phyloP scores from a whole-genome alignment of 106 monocot species.

The Iris macrosiphon region DNA sequence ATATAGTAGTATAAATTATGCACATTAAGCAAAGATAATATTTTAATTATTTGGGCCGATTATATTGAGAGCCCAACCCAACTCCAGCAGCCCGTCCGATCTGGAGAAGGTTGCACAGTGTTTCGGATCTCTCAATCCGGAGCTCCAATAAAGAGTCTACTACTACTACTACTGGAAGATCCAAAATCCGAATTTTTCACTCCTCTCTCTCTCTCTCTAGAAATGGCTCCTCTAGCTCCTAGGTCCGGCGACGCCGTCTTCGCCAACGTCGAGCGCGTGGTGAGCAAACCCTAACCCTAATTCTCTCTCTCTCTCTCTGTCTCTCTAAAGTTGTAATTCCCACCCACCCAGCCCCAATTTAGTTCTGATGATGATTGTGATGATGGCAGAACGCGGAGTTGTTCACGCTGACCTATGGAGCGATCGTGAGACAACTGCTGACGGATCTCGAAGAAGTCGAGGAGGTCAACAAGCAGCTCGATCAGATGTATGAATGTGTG shows the following conservation, averaged over 20 bases:
- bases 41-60: too few relatives aligned
- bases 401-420: conserved; percentile 94
- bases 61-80: too few relatives aligned
- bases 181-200: too few relatives aligned
- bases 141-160: too few relatives aligned
- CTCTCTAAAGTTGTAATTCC: neutral
- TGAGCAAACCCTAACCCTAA: conserved; percentile 25
- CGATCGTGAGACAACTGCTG: conserved; percentile 91
- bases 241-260: conserved; percentile 84
- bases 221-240: conserved; percentile 70
- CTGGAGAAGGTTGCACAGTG: too few relatives aligned
- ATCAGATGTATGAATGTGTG: conserved; percentile 92
- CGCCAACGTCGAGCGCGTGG: conserved; percentile 91
- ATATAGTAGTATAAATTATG: too few relatives aligned
- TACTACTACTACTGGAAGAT: too few relatives aligned
- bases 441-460: conserved; percentile 99
- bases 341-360: too few relatives aligned
- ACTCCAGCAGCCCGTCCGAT: too few relatives aligned
- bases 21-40: too few relatives aligned
- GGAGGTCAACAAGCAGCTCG: conserved; percentile 99
- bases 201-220: too few relatives aligned
- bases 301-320: neutral
- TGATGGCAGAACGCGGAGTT: conserved; percentile 90
- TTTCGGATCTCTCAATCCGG: too few relatives aligned
- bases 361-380: neutral